Conservation (phyloP, 2,329 filamentous ascomycete genomes). For the Trichophyton schoenleinii region DNA sequence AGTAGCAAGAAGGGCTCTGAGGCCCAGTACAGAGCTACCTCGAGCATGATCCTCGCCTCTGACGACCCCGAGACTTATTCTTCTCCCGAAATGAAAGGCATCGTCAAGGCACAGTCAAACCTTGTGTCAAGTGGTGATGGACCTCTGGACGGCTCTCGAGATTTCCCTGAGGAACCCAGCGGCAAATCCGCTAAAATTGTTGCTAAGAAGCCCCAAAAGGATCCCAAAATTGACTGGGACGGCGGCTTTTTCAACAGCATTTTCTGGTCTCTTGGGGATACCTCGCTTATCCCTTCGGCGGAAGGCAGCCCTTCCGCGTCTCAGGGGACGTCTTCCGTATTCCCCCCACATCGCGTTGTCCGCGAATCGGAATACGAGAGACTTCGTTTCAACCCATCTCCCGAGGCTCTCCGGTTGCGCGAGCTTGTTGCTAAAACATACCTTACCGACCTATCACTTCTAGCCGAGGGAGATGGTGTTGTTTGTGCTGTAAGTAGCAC, state of each 20-base stretch:
- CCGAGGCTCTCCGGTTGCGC: constrained; percentile 50
- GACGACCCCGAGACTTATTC: constrained; percentile 69
- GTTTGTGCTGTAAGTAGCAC: constrained; percentile 59
- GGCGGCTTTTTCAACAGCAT: constrained; percentile 72
- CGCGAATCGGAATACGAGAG: constrained; percentile 8
- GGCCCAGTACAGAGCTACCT: constrained; percentile 23
- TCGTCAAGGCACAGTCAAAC: constrained; percentile 54
- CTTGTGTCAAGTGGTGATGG: constrained; percentile 69
- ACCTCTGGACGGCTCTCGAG: constrained; percentile 28
- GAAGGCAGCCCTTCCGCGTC: constrained; percentile 21
- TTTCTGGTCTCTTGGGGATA: constrained; percentile 64
- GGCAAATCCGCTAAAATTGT: constrained; percentile 6
- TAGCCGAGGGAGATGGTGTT: constrained; percentile 56
- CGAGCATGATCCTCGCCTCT: constrained; percentile 52
- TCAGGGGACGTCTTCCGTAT: constrained; percentile 10
- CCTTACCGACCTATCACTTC: constrained; percentile 64
- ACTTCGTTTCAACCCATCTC: constrained; percentile 19
- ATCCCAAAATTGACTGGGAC: constrained; percentile 73
- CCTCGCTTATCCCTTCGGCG: constrained; percentile 30
- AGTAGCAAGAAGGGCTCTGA: constrained; percentile 30
- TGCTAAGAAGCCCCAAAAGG: constrained; percentile 31
- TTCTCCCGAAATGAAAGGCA: constrained; percentile 44
- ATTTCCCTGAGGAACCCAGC: not conserved
- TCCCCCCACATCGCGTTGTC: constrained; percentile 2
- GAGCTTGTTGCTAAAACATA: constrained; percentile 70